Base-by-base conservation (phyloP, 1,284 basidiomycete species). In the Laetiporus sulphureus region DNA sequence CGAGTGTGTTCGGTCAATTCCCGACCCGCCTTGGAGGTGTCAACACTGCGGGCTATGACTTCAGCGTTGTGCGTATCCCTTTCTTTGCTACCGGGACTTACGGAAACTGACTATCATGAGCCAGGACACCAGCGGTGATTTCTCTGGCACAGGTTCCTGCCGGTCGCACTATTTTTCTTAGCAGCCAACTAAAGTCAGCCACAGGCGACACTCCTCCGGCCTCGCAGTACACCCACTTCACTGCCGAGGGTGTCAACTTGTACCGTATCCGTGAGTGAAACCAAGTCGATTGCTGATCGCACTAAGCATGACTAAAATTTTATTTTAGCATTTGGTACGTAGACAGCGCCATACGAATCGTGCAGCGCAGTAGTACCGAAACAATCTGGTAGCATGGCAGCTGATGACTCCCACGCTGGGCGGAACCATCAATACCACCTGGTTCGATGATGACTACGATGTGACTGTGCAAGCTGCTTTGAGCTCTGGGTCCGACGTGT, bases 391-490 rank as follows among this genome's bases (percentile, higher is more conserved):
- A 55, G 69, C 67, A 2, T 73, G 76, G 75, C 73, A 75, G 53
- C 60, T 73, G 46, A 69, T 75, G 64, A 72, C 69, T 6, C 69
- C 69, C 20, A 64, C 62, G 16, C 48, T 75, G 16, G 72, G 71
- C 36, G 70, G 70, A 10, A 60, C 63, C 22, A 68, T 78, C 52
- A 61, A 70, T 54, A 50, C 61, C 15, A 60, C 49, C 22, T 75
- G 69, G 62, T 70, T 77, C 54, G 46, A 60, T 1, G 55, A 58
- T 24, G n/a, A n/a, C n/a, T 77, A 73, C 50, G 71, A 75, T 49
- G 48, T 53, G 2, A 69, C 66, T 25, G 75, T 79, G 20, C 67
- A 75, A 50, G 62, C 69, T n/a, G 69, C 68, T 18, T 59, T 77
- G 29, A 56, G 55, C 15, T 63, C 70, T 2, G 66, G 67, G 11